Percentiles rank a stretch among this genome's conserved stretches.
phyloP scores from a whole-genome alignment of 768 basidiomycete species.

The Rickenella mellea region DNA sequence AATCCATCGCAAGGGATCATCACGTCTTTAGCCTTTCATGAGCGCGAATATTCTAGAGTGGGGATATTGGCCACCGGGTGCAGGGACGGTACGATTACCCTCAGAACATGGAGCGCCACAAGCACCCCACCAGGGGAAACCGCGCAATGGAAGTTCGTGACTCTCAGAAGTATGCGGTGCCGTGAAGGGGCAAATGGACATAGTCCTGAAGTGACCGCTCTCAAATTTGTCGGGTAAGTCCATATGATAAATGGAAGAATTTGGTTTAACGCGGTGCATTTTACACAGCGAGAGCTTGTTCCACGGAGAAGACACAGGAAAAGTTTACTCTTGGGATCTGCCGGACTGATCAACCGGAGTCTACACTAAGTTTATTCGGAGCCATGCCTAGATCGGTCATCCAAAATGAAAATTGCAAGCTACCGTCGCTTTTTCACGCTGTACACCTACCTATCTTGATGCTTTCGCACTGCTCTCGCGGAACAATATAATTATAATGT shows the following conservation, averaged over 20 bases:
- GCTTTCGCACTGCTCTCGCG: too few species aligned
- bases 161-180: constrained; percentile 47
- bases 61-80: constrained; percentile 78
- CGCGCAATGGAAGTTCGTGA: constrained; percentile 68
- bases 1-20: constrained; percentile 32
- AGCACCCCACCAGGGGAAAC: constrained; percentile 56
- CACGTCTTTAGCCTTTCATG: constrained; percentile 77
- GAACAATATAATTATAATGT: too few species aligned
- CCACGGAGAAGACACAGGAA: constrained; percentile 58
- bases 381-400: too few species aligned
- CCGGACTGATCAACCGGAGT: constrained; percentile 48
- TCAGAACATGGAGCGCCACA: constrained; percentile 82
- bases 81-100: constrained; percentile 62
- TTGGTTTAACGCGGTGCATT: not conserved
- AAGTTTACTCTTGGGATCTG: constrained; percentile 46
- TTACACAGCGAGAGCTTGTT: constrained; percentile 43
- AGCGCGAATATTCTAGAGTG: constrained; percentile 73
- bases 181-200: constrained; percentile 24
- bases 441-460: too few species aligned
- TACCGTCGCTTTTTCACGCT: too few species aligned
- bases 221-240: constrained; percentile 72
- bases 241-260: not conserved
- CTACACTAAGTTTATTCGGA: too few species aligned
- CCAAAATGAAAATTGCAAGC: too few species aligned
- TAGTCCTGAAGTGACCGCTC: constrained; percentile 56